Base-by-base conservation (phyloP, 2,329 filamentous ascomycete species). In the Stachybotrys echinatus region DNA sequence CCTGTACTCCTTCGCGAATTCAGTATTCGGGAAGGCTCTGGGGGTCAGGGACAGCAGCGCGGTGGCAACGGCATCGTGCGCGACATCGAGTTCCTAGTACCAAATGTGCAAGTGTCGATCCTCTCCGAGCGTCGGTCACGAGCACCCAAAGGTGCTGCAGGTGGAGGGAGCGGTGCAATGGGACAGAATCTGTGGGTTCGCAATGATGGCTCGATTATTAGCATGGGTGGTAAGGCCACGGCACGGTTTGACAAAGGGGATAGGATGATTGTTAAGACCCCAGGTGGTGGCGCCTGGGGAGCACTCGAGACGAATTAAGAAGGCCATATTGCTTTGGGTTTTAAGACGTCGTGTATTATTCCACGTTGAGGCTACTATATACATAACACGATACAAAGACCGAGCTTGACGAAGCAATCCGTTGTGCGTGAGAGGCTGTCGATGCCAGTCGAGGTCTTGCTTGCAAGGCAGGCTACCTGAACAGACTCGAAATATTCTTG, bases 1-100 rank as follows among this genome's bases (percentile, higher is more conserved):
- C 88, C 88, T 0, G 60, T 58, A 37, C 51, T 94, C 2, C 69
- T 94, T 31, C 75, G 84, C 6, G 79, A 87, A 56, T 92, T 92
- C 65, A 76, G 77, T 12, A 70, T 92, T 12, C 70, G 88, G 1
- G 56, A 69, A 2, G 83, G 80, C 0, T 85, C 80, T 3, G 61
- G 59, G 6, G 62, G 64, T 17, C 87, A 65, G 5, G 89, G 89
- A 0, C 75, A 80, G 62, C 81, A 87, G 57, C 67, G 69, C 0
- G 89, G 89, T 27, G 89, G 89, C 4, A 83, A 92, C 59, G 88
- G 88, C 12, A 84, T 89, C 1, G 72, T 89, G 1, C 69, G 88
- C 2, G 88, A 92, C 53, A 89, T 92, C 51, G 88, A 92, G 68
- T 90, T 90, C 65, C 74, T 87, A 2, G 82, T 87, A 34, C 84